phyloP scores from a whole-genome alignment of 805 yeast genomes.

The Wilhelminamyces savonicus region DNA sequence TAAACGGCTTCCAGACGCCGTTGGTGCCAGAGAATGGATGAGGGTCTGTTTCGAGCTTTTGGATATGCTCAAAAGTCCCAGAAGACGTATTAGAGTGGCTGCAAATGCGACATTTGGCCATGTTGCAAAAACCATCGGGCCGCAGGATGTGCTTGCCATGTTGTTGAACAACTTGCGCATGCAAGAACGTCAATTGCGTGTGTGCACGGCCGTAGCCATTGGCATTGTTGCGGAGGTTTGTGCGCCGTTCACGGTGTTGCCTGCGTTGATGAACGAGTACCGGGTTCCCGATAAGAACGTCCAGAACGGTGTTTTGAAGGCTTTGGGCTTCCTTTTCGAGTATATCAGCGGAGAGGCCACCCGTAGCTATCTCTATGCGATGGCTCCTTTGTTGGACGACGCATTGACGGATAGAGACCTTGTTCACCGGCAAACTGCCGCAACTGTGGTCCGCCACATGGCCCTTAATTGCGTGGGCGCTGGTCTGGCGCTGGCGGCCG shows the following conservation, averaged over 20 bases:
- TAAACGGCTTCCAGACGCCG: conserved; percentile 67
- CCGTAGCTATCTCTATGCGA: conserved; percentile 73
- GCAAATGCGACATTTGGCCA: conserved; percentile 90
- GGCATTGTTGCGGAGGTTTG: conserved; percentile 95
- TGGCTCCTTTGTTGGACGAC: conserved; percentile 76
- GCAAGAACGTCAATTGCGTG: conserved; percentile 93
- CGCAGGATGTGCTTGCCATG: conserved; percentile 86
- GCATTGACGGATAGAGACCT: conserved; percentile 86
- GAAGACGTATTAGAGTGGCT: conserved; percentile 68
- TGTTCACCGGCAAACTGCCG: conserved; percentile 94
- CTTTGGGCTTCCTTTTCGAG: conserved; percentile 87
- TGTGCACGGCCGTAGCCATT: conserved; percentile 96
- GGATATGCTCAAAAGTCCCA: conserved; percentile 80
- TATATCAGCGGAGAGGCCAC: conserved; percentile 75
- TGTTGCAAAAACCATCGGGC: conserved; percentile 90
- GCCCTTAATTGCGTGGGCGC: conserved; percentile 80
- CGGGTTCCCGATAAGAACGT: conserved; percentile 87
- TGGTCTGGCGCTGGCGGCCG: conserved; percentile 52
- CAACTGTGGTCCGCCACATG: conserved; percentile 76
- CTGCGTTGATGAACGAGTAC: conserved; percentile 94
- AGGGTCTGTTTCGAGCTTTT: conserved; percentile 85
- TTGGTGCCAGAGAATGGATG: conserved; percentile 96
- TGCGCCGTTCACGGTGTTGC: conserved; percentile 86
- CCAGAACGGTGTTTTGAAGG: conserved; percentile 91
- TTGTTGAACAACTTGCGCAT: conserved; percentile 78